phyloP scores from a whole-genome alignment of 495 filamentous ascomycete genomes.

The Delitschia confertaspora region DNA sequence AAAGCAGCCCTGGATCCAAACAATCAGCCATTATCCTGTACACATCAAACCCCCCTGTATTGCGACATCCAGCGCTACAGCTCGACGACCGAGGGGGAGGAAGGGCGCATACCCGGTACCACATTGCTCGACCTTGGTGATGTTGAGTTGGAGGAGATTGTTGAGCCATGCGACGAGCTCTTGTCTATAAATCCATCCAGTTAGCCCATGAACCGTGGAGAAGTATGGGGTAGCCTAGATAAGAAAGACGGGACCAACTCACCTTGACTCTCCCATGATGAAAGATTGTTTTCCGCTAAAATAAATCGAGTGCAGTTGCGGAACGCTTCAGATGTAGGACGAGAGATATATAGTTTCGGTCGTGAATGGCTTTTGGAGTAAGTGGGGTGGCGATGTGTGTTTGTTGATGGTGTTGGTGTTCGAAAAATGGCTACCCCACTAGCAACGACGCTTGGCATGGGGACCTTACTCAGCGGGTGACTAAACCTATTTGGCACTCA shows the following conservation, averaged over 20 bases:
- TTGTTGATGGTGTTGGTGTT: slow-evolving; percentile 18
- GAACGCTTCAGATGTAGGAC: no score
- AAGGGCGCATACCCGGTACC: slow-evolving; percentile 77
- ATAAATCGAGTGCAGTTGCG: no score
- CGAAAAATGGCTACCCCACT: no score
- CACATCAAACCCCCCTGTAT: not conserved
- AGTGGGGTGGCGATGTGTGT: not conserved
- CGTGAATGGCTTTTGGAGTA: not conserved
- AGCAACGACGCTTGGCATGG: no score
- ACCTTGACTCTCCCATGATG: slow-evolving; percentile 31
- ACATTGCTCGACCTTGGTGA: slow-evolving; percentile 98
- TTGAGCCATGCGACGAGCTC: slow-evolving; percentile 96
- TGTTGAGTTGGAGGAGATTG: slow-evolving; percentile 90
- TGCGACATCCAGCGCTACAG: not conserved
- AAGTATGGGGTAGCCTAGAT: not conserved
- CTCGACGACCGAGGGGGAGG: slow-evolving; percentile 20
- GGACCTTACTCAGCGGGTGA: no score
- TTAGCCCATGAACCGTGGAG: not conserved
- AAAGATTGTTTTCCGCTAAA: slow-evolving; percentile 3
- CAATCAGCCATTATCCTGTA: slow-evolving; percentile 1
- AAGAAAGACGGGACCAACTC: slow-evolving; percentile 1
- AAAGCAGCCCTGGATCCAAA: slow-evolving; percentile 72
- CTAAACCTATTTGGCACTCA: no score
- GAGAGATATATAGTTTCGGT: no score
- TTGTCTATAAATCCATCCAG: slow-evolving; percentile 51